These are phyloP conservation scores for Corniculantispora saksenae DNA, from an alignment of 2,329 filamentous ascomycete genomes.

Conservation along the genomic window DNA sequence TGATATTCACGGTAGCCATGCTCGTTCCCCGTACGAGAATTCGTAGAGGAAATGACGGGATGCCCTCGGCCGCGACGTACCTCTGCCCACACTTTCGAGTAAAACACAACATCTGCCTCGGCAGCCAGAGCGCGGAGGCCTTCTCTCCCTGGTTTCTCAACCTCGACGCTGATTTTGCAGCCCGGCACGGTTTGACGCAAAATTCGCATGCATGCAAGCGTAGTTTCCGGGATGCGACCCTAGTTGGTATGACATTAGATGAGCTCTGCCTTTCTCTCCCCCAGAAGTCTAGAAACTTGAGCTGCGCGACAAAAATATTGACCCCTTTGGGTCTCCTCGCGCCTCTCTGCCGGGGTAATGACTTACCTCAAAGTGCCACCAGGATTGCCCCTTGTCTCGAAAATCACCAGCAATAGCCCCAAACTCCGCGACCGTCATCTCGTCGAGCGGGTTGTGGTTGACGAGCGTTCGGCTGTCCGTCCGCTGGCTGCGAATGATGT, in stretches of 20 bases:
- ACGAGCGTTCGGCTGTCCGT: slow-evolving; percentile 68
- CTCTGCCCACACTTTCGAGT: slow-evolving; percentile 70
- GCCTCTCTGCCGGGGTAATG: too few relatives aligned
- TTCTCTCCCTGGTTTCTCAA: slow-evolving; percentile 67
- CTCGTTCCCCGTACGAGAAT: too few relatives aligned
- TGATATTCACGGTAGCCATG: neutral
- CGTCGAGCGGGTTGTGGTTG: slow-evolving; percentile 66
- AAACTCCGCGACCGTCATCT: slow-evolving; percentile 69
- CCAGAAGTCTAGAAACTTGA: too few relatives aligned
- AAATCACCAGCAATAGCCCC: slow-evolving; percentile 42
- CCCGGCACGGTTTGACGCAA: slow-evolving; percentile 48
- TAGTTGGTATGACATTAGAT: slow-evolving; percentile 27
- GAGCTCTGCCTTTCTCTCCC: neutral
- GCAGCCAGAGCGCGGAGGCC: slow-evolving; percentile 61
- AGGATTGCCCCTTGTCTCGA: slow-evolving; percentile 41
- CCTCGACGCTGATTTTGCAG: slow-evolving; percentile 65
- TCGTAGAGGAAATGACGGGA: neutral
- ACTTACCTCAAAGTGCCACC: slow-evolving; percentile 73
- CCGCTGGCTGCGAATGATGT: slow-evolving; percentile 63
- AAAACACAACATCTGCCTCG: slow-evolving; percentile 71
- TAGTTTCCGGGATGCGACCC: slow-evolving; percentile 66
- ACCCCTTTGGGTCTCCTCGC: too few relatives aligned
- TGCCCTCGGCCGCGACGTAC: slow-evolving; percentile 42
- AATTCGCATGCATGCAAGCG: slow-evolving; percentile 58
- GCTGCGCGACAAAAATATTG: too few relatives aligned